Evolutionary conservation across 345 rosid genomes (phyloP), one percentile per base, ranked within the genome.

Genomic region (Populus simonii): DNA sequence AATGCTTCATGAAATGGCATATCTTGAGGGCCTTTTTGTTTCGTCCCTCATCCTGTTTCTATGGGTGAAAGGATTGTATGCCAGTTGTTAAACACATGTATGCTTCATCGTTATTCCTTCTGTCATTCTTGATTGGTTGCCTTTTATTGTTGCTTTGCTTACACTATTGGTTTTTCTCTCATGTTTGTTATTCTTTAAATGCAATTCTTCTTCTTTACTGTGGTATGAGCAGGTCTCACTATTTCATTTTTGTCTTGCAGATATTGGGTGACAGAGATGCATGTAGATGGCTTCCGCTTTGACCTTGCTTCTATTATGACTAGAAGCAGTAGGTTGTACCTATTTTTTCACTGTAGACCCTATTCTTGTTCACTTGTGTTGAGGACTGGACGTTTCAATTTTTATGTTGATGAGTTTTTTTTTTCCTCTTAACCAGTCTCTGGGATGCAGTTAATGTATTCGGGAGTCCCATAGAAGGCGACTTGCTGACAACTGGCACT

Each of bases 241-340:
- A 47, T 76, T 66, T 74, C 68, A 74, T 78, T 65, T 33, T 75
- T 74, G 49, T 80, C 75, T 49, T 76, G 79, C 96, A 95, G 99
- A 82, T 95, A 95, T 87, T 95, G 99, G 99, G 99, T 92, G 59
- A 87, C 88, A 66, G 99, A 95, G 86, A 92, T 95, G 94, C 99
- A 95, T 83, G 99, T 92, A 10, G 99, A 95, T 83, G 99, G 99
- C 55, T 95, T 95, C 85, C 99, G 99, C 83, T 95, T 93, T 87
- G 98, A 95, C 84, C 99, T 95, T 85, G 99, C 93, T 81, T 95
- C 98, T 61, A 92, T 93, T 75, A 89, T 95, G 97, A 93, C 98
- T 75, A 90, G 99, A 87, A 79, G 98, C 76, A 91, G 96, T 88
- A 91, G 99, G 96, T 89, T 85, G 80, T 81, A 36, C 69, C 35